Percentiles rank a stretch among this genome's conserved stretches.
These are phyloP conservation scores for Streptanthus diversifolius DNA, from an alignment of 345 rosid genomes.

Conservation along the genomic window DNA sequence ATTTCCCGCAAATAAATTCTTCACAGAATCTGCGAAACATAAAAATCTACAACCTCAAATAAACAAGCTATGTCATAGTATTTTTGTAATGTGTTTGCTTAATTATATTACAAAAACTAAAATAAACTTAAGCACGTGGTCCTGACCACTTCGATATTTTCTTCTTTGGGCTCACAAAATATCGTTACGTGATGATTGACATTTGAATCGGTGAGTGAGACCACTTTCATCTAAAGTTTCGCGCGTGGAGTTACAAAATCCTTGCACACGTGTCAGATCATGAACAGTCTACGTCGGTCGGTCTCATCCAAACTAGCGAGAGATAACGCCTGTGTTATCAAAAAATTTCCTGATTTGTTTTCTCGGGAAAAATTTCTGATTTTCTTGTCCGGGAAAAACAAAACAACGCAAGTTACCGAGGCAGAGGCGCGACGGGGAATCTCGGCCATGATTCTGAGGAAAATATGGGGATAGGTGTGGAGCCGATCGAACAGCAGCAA, in stretches of 20 bases:
- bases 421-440: not conserved
- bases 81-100: too few relatives aligned
- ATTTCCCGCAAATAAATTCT: too few relatives aligned
- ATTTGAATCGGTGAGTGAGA: conserved; percentile 11
- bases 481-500: conserved; percentile 24
- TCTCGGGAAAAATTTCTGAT: conserved; percentile 11
- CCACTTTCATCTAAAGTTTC: not conserved
- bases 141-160: not conserved
- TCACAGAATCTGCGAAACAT: too few relatives aligned
- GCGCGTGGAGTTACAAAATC: not conserved
- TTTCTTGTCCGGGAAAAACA: not conserved
- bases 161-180: not conserved
- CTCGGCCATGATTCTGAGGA: conserved; percentile 45
- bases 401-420: not conserved
- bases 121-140: not conserved
- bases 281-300: conserved; percentile 4
- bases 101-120: not conserved
- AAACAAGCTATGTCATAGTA: too few relatives aligned
- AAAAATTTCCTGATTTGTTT: conserved; percentile 1
- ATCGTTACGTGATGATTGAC: conserved; percentile 6
- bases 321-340: not conserved
- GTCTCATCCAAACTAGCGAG: not conserved
- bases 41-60: too few relatives aligned
- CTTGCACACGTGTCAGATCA: not conserved
- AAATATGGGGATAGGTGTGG: conserved; percentile 47